phyloP scores from a whole-genome alignment of 768 basidiomycete species.

The Pleurotus djamor region DNA sequence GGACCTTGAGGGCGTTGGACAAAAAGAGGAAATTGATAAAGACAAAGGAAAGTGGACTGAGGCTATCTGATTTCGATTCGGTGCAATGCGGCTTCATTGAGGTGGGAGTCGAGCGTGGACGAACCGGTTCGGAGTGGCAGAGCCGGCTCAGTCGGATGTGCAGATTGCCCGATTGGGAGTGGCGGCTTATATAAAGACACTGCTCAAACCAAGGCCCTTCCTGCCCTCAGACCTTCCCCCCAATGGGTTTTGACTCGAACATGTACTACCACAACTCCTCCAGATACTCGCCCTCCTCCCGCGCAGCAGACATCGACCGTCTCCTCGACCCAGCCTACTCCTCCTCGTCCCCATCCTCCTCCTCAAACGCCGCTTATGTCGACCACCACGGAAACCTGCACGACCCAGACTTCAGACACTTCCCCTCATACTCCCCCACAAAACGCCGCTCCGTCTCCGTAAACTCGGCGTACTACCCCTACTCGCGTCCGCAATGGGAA shows the following conservation, averaged over 20 bases:
- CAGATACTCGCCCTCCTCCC: slow-evolving; percentile 22
- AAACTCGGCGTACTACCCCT: slow-evolving; percentile 1
- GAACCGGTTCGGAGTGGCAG: background rate
- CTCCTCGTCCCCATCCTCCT: slow-evolving; percentile 22
- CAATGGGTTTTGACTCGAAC: slow-evolving; percentile 5
- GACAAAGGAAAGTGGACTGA: background rate
- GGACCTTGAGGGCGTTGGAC: no score
- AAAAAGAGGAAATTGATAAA: no score
- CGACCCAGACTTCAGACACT: slow-evolving; percentile 68
- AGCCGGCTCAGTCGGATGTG: slow-evolving; percentile 5
- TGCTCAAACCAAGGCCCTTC: background rate
- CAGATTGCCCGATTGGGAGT: background rate
- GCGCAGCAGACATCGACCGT: slow-evolving; percentile 54
- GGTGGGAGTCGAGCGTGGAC: slow-evolving; percentile 1
- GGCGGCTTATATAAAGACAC: slow-evolving; percentile 1
- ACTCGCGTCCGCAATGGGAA: slow-evolving; percentile 2
- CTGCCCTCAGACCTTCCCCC: background rate
- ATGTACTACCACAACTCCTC: background rate
- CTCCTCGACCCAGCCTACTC: slow-evolving; percentile 66
- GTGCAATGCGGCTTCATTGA: slow-evolving; percentile 9
- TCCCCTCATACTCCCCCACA: slow-evolving; percentile 26
- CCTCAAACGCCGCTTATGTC: slow-evolving; percentile 42
- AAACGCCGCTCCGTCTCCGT: background rate
- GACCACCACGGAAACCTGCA: slow-evolving; percentile 63
- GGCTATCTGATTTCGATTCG: background rate